Percentiles rank a stretch among this genome's conserved stretches.
phyloP scores from a whole-genome alignment of 1,284 basidiomycete genomes.

The Flammula alnicola region DNA sequence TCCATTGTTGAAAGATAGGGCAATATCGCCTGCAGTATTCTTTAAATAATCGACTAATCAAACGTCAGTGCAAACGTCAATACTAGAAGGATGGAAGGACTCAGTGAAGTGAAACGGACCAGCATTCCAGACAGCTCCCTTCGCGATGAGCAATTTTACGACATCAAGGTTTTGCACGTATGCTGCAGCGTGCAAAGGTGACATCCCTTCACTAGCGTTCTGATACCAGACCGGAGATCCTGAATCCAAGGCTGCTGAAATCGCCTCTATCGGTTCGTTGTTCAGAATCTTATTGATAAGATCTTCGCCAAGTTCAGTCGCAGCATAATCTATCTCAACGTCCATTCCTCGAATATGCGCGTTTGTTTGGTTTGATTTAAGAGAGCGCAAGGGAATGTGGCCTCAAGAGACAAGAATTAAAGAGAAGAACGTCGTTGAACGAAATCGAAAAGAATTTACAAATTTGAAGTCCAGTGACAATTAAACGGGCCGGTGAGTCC shows the following conservation, averaged over 20 bases:
- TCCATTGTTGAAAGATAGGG: conserved; percentile 81
- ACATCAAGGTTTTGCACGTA: conserved; percentile 70
- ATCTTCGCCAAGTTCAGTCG: conserved; percentile 56
- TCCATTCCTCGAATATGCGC: conserved; percentile 16
- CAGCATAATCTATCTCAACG: conserved; percentile 44
- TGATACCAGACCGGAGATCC: conserved; percentile 94
- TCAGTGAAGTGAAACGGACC: conserved; percentile 46
- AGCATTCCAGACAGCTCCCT: conserved; percentile 92
- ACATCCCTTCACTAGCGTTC: conserved; percentile 81
- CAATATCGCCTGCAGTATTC: conserved; percentile 88
- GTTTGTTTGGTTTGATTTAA: too few relatives aligned
- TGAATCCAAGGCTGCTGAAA: conserved; percentile 63
- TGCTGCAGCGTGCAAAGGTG: conserved; percentile 88
- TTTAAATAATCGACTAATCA: conserved; percentile 78
- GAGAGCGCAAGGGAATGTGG: too few relatives aligned
- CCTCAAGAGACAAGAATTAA: too few relatives aligned
- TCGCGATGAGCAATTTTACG: conserved; percentile 70
- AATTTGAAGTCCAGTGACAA: too few relatives aligned
- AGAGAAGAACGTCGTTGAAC: too few relatives aligned
- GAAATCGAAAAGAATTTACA: too few relatives aligned
- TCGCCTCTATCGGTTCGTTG: conserved; percentile 48
- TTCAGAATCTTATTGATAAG: conserved; percentile 65
- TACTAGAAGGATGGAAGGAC: too few relatives aligned
- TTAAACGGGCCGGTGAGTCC: too few relatives aligned
- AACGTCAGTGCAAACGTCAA: too few relatives aligned